Conservation (phyloP, 495 filamentous ascomycete species). For the Xeromyces bisporus region DNA sequence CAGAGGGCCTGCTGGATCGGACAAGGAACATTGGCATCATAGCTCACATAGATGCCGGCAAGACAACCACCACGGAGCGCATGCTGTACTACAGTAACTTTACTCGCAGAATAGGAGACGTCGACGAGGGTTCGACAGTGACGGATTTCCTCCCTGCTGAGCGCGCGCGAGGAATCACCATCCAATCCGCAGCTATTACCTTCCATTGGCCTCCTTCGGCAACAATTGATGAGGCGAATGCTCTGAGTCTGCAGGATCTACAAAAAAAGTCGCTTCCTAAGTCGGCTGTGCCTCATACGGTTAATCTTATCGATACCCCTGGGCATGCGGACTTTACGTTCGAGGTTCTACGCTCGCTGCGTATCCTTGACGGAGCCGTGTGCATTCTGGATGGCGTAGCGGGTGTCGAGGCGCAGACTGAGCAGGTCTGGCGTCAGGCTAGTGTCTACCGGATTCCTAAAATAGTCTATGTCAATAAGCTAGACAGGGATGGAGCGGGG, state of each 20-base stretch:
- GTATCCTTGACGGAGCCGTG: slow-evolving; percentile 85
- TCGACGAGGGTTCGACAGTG: slow-evolving; percentile 92
- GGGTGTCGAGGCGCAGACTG: slow-evolving; percentile 94
- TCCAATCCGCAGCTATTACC: slow-evolving; percentile 92
- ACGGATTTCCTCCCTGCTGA: slow-evolving; percentile 97
- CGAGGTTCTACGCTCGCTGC: slow-evolving; percentile 83
- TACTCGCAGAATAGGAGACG: slow-evolving; percentile 80
- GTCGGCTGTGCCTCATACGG: slow-evolving; percentile 39
- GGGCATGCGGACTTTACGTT: slow-evolving; percentile 98
- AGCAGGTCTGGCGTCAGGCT: slow-evolving; percentile 91
- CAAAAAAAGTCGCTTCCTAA: slow-evolving; percentile 13
- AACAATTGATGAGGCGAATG: slow-evolving; percentile 5
- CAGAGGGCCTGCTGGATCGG: slow-evolving; percentile 29
- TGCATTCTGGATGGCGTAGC: slow-evolving; percentile 95
- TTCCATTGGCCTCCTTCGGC: slow-evolving; percentile 62
- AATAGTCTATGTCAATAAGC: slow-evolving; percentile 85
- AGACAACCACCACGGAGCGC: slow-evolving; percentile 97
- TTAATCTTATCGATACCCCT: slow-evolving; percentile 95
- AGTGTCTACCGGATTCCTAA: slow-evolving; percentile 70
- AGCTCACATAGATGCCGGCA: slow-evolving; percentile 96
- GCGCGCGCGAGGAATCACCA: slow-evolving; percentile 85
- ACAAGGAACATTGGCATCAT: slow-evolving; percentile 98
- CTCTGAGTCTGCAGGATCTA: slow-evolving; percentile 3
- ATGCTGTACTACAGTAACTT: slow-evolving; percentile 97
- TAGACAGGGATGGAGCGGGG: slow-evolving; percentile 84